Evolutionary conservation across 2,329 filamentous ascomycete species (phyloP), one percentile per base, ranked within the genome.

Genomic region (Diaporthe batatas): DNA sequence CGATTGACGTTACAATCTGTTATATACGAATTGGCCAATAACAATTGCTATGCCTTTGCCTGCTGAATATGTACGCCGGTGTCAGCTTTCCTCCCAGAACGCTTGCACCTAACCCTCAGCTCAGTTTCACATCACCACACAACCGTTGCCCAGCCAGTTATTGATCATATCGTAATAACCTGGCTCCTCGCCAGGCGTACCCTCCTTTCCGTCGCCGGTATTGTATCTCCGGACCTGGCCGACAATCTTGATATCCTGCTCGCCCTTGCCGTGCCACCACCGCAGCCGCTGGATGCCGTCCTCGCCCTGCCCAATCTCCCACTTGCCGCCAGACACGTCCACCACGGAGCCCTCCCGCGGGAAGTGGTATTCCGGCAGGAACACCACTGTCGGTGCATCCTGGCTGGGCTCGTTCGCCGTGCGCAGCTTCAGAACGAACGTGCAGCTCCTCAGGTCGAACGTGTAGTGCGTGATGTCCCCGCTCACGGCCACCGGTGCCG

Each of bases 251-350:
- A 99, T 86, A 62, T 85, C 91, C 83, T 98, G 96, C 76, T 95
- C 91, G 2, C 96, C 96, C 71, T 92, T 92, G 0, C 90, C 90
- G 83, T 99, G 95, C 95, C 96, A 98, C 96, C 96, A 99, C 77
- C 90, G 90, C 75, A 99, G 83, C 75, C 89, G 89, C 84, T 98
- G 96, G 74, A 94, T 85, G 76, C 90, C 84, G 6, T 90, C 90
- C 0, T 90, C 90, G 75, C 93, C 90, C 11, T 90, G 88, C 76
- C 90, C 91, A 74, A 98, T 94, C 77, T 92, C 91, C 95, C 95
- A 99, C 80, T 96, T 96, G 8, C 97, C 97, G 0, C 93, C 93
- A 67, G 90, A 94, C 36, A 95, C 93, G 70, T 92, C 89, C 5
- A 99, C 91, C 0, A 87, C 87, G 51, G 91, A 93, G 57, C 90